Evolutionary conservation across 352 stramenopile genomes (phyloP), one percentile per base, ranked within the genome.

Genomic region (Phytophthora cajani): DNA sequence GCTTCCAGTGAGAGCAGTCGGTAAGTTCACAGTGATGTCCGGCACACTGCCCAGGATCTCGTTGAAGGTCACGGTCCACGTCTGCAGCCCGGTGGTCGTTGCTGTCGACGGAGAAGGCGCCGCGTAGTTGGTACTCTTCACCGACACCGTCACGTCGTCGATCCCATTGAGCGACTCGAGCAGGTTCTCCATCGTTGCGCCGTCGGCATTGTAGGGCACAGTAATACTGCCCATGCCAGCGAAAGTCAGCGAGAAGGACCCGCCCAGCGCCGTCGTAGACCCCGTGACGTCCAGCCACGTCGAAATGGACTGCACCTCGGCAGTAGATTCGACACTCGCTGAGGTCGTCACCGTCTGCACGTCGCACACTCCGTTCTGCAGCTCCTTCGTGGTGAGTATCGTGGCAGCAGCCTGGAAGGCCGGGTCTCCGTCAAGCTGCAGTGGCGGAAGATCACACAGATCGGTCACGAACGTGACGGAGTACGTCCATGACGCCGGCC

Each of bases 341-440:
- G 92, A 96, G 12, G 95, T 92, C 2, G 89, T 92, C 38, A 99
- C 86, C 0, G 92, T 98, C 81, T 99, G 97, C 6, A 99, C 85
- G 72, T 99, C 97, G 17, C 95, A 97, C n/a, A 93, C 67, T 33
- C 96, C 97, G 14, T 89, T 89, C 17, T 93, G 85, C 2, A 95
- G 58, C 55, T 94, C 76, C 0, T 54, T 72, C 1, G 69, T 63
- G 0, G 75, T 80, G 23, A 85, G 40, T 10, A 78, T 3, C 2
- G 84, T 82, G 12, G 72, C 69, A 3, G 80, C 82, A 5, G 62
- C 40, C 69, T 84, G 77, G 56, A 90, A 93, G 1, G 62, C 32
- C 0, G 73, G 16, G 51, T 89, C 77, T 1, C 82, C 83, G 6
- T 88, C 53, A 1, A 96, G 70, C 47, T 85, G 56, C 8, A 98